These are phyloP conservation scores for Globisporangium alternatum DNA, from an alignment of 352 stramenopile genomes.

Conservation along the genomic window DNA sequence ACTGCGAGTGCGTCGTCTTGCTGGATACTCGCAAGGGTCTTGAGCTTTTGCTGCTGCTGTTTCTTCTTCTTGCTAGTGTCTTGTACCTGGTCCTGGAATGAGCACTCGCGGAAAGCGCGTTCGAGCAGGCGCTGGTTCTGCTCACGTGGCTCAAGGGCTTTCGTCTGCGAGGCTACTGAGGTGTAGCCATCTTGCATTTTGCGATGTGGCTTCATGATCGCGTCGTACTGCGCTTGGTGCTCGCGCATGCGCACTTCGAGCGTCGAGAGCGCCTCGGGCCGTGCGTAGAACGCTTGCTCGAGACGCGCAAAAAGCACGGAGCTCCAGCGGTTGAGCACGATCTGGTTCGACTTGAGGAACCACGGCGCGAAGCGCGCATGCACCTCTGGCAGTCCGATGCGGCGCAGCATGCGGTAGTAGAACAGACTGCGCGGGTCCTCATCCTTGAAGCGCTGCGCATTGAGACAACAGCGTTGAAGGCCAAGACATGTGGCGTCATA, in stretches of 20 bases:
- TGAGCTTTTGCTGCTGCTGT: conserved; percentile 14
- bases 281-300: conserved; percentile 59
- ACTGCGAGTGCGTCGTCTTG: conserved; percentile 31
- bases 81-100: conserved; percentile 39
- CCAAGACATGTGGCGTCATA: not conserved
- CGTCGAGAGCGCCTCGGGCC: conserved; percentile 48
- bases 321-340: conserved; percentile 68
- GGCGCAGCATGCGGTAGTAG: conserved; percentile 77
- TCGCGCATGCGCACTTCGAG: conserved; percentile 61
- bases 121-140: conserved; percentile 60
- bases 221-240: conserved; percentile 44
- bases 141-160: conserved; percentile 33
- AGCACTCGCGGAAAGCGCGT: conserved; percentile 67
- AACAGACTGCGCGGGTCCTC: conserved; percentile 68
- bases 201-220: conserved; percentile 30
- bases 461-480: not conserved
- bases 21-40: conserved; percentile 21
- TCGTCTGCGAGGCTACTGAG: not conserved
- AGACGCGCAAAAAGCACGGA: conserved; percentile 62
- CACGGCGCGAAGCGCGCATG: conserved; percentile 74
- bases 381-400: conserved; percentile 60
- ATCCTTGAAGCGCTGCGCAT: conserved; percentile 48
- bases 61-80: conserved; percentile 20
- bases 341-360: conserved; percentile 77
- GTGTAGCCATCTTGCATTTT: not conserved